Base-by-base conservation (phyloP, 2,329 filamentous ascomycete species). In the Phialophora chinensis region DNA sequence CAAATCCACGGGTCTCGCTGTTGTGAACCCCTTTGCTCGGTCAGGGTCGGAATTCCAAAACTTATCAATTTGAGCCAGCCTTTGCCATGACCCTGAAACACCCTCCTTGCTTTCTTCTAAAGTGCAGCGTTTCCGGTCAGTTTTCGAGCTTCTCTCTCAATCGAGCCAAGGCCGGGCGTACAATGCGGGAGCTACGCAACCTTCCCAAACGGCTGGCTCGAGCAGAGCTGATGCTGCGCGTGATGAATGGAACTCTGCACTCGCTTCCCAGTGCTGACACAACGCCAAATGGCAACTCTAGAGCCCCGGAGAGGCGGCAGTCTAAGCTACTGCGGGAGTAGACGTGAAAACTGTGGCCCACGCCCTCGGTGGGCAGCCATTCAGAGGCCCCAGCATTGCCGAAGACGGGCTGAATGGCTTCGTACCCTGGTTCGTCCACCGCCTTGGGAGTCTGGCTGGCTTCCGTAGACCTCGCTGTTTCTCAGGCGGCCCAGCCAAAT, bases 271-370 rank as follows among this genome's bases (percentile, higher is more conserved):
- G 62, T 59, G 66, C 62, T 67, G 66, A 67, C 66, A 65, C 58
- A 64, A 58, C 55, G 57, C 61, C 62, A 62, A 62, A 67, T 42
- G 44, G 53, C 47, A 44, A 35, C 23, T 17, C 17, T n/a, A 31
- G 29, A 62, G 58, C 62, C 62, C 66, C 66, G 66, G 65, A 59
- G 65, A 68, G 66, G 63, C 66, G 66, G 66, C 47, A 63, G 60
- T 54, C 66, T 63, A 68, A 68, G 66, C 66, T 56, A 33, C 12
- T 54, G 53, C 47, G 50, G 66, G 63, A 59, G 44, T 67, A 67
- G 62, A 60, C 23, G 4, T 29, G 50, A 23, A 49, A 25, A 56
- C 50, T 54, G 56, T 54, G 56, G 56, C 58, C 61, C 52, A 52
- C 47, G 62, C 59, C 59, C 31, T 11, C 35, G n/a, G 35, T 27